phyloP scores from a whole-genome alignment of 1,284 basidiomycete species.

The Neolentinus lepideus region DNA sequence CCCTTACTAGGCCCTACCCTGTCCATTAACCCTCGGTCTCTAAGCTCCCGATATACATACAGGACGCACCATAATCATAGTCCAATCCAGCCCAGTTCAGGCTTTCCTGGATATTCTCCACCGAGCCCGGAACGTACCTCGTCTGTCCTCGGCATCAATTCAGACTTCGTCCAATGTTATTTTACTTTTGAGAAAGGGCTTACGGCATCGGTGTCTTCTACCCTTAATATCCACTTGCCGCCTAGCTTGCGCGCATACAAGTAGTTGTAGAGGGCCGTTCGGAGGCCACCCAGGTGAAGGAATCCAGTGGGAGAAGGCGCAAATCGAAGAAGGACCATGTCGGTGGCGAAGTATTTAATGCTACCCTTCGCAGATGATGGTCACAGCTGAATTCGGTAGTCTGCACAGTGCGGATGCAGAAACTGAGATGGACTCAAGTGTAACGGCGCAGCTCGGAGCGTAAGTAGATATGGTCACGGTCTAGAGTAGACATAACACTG shows the following conservation, averaged over 20 bases:
- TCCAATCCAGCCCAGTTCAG: conserved; percentile 91
- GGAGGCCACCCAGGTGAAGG: conserved; percentile 91
- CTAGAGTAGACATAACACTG: too few relatives aligned
- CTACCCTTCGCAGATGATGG: neutral
- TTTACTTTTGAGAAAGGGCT: conserved; percentile 12
- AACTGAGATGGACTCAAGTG: too few relatives aligned
- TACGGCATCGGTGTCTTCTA: conserved; percentile 94
- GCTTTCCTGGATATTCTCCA: conserved; percentile 72
- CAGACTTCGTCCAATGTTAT: neutral
- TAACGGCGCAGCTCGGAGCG: too few relatives aligned
- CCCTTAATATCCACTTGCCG: conserved; percentile 86
- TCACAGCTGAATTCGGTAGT: neutral
- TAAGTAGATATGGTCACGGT: neutral
- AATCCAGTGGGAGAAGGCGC: conserved; percentile 96
- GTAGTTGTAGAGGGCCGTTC: conserved; percentile 94
- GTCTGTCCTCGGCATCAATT: conserved; percentile 35
- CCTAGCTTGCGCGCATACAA: conserved; percentile 75
- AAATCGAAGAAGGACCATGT: conserved; percentile 68
- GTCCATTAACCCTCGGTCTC: neutral
- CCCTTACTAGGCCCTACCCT: conserved; percentile 67
- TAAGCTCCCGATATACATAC: neutral
- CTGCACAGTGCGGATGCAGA: too few relatives aligned
- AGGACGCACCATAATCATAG: conserved; percentile 77
- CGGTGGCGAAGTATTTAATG: neutral
- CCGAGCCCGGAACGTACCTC: conserved; percentile 75